Percentiles rank a stretch among this genome's conserved stretches.
Evolutionary conservation across 768 basidiomycete species (phyloP).

Genomic region (Exidia glandulosa): DNA sequence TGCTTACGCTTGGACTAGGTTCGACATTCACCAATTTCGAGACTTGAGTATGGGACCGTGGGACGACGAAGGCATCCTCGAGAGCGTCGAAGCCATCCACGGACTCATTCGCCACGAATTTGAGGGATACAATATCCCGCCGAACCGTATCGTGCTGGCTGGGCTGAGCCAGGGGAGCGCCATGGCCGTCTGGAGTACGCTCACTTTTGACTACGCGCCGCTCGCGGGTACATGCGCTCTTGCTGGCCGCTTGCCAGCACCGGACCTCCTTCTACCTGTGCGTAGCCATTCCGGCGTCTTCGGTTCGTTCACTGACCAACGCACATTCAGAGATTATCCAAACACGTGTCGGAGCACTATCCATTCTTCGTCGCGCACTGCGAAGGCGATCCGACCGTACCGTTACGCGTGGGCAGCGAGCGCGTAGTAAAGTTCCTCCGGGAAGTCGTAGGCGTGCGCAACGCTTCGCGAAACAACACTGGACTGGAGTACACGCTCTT

Average conservation of each 20-base stretch:
- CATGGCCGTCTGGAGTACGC: background rate
- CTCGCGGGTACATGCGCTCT: background rate
- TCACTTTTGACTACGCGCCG: background rate
- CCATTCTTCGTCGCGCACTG: background rate
- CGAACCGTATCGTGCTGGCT: background rate
- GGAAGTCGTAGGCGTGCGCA: background rate
- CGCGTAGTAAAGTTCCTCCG: background rate
- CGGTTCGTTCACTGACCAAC: background rate
- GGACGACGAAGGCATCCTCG: background rate
- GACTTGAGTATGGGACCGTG: background rate
- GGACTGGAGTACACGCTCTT: background rate
- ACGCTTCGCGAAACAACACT: background rate
- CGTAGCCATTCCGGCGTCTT: background rate
- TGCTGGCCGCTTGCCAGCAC: background rate
- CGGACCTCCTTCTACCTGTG: background rate
- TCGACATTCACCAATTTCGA: background rate
- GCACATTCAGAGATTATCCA: background rate
- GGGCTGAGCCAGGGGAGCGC: background rate
- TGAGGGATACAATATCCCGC: background rate
- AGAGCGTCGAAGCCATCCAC: background rate
- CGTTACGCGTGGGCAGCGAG: background rate
- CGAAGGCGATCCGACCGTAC: background rate
- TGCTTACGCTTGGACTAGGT: background rate
- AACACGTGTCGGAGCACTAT: background rate
- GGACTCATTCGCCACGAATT: background rate